A percentile compares a stretch with the other conserved stretches of the same genome.
Conservation (phyloP, 1,284 basidiomycete species). For the Salmacisia buchloeana region DNA sequence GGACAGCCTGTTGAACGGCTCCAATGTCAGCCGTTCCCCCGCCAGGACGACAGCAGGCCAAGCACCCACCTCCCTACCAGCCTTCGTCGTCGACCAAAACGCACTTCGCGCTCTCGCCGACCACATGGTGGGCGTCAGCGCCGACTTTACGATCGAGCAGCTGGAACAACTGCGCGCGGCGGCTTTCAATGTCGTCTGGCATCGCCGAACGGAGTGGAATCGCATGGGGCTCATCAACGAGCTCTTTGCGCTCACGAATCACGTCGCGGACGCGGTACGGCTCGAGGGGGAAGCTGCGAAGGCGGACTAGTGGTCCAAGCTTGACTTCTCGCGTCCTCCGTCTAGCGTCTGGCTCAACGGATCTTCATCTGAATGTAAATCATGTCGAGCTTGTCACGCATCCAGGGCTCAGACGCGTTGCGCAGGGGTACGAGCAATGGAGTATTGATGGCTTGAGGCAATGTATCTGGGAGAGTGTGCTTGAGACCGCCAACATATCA, state of each 20-base stretch:
- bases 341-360: too few species aligned
- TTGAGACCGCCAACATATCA: too few species aligned
- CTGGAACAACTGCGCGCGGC: constrained; percentile 86
- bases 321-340: too few species aligned
- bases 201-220: constrained; percentile 74
- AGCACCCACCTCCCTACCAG: constrained; percentile 2
- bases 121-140: constrained; percentile 21
- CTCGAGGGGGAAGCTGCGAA: constrained; percentile 7
- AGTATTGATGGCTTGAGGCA: too few species aligned
- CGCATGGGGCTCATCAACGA: constrained; percentile 60
- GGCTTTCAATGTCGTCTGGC: constrained; percentile 74
- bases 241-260: constrained; percentile 20
- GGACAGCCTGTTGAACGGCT: constrained; percentile 2
- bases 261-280: constrained; percentile 17
- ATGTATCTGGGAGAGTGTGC: too few species aligned
- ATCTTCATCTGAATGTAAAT: too few species aligned
- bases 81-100: constrained; percentile 13
- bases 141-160: constrained; percentile 63
- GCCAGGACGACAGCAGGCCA: neutral
- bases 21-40: neutral
- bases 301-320: too few species aligned
- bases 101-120: constrained; percentile 18
- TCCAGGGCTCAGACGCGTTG: too few species aligned
- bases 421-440: too few species aligned
- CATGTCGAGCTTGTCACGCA: too few species aligned